Evolutionary conservation across 495 filamentous ascomycete species (phyloP), one percentile per base, ranked within the genome.

Genomic region (Hypoxylon intermedium): DNA sequence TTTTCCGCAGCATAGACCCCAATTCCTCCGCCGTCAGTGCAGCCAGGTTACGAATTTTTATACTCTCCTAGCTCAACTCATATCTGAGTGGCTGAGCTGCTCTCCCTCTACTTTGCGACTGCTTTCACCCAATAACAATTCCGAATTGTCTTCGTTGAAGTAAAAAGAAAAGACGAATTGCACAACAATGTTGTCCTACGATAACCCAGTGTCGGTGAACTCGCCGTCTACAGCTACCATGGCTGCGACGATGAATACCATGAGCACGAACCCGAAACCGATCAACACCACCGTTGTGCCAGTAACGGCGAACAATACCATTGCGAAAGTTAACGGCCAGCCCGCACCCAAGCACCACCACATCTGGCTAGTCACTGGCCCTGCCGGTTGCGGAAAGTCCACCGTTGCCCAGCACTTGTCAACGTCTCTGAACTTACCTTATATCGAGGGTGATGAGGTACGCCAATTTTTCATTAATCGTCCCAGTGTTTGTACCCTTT

Each of bases 311-410:
- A 38, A 65, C 42, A 67, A 68, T 36, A 67, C 57, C 7, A 59
- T 70, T 34, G 44, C 69, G 15, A 61, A 49, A 20, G 48, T 45
- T 26, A 64, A 60, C 20, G 62, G 67, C 33, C 60, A 71, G 38
- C 24, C 49, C 23, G 46, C 55, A 6, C 51, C 67, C 30, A 70
- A 70, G 51, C 73, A 85, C 58, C 89, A 90, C 60, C 92, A 97
- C 72, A 96, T 99, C 73, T 97, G 90, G 88, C 85, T 98, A 60
- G 90, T 99, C n/a, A 97, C 94, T 0, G 95, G 95, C 5, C 95
- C 95, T 12, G 93, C 95, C 13, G 95, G 95, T 11, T 97, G 92
- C 67, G 95, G 95, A 34, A 99, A 99, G 78, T 95, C 87, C 66
- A 97, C 94, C 7, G 87, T 98, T 37, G 95, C 92, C 47, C 80